Conservation (phyloP, 2,329 filamentous ascomycete species). For the Talaromyces sp. region DNA sequence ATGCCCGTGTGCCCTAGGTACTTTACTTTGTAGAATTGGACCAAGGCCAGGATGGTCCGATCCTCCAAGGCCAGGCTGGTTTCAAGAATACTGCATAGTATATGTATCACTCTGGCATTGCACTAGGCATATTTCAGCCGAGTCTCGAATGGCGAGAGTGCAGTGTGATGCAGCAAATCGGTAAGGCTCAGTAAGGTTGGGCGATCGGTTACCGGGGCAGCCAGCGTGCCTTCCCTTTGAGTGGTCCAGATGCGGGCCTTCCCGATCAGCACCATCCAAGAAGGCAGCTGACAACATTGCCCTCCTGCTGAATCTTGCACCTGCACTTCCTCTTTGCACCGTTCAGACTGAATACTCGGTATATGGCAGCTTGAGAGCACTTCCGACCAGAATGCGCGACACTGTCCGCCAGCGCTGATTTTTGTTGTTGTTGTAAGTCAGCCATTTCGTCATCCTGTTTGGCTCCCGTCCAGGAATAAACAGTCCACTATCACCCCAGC, state of each 20-base stretch:
- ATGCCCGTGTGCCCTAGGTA: background rate
- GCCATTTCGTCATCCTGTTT: slow-evolving; percentile 7
- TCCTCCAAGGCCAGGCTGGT: background rate
- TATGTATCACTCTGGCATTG: too few relatives aligned
- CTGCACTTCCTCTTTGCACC: background rate
- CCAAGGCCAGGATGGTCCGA: background rate
- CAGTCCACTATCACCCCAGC: background rate
- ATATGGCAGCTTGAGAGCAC: background rate
- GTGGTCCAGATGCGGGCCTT: slow-evolving; percentile 12
- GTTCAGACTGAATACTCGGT: background rate
- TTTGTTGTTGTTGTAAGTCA: background rate
- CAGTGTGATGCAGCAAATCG: background rate
- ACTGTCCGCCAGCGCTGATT: slow-evolving; percentile 3
- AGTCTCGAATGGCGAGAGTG: background rate
- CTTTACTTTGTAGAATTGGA: background rate
- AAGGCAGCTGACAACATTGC: slow-evolving; percentile 8
- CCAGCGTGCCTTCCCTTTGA: background rate
- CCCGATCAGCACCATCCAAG: background rate
- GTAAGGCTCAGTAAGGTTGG: background rate
- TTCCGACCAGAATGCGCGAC: slow-evolving; percentile 4
- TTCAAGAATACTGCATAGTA: too few relatives aligned
- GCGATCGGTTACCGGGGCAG: slow-evolving; percentile 19
- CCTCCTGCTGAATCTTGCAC: background rate
- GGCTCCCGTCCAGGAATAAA: slow-evolving; percentile 3
- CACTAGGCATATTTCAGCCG: too few relatives aligned